These are phyloP conservation scores for Didymella lethalis DNA, from an alignment of 2,329 filamentous ascomycete genomes.

Conservation along the genomic window DNA sequence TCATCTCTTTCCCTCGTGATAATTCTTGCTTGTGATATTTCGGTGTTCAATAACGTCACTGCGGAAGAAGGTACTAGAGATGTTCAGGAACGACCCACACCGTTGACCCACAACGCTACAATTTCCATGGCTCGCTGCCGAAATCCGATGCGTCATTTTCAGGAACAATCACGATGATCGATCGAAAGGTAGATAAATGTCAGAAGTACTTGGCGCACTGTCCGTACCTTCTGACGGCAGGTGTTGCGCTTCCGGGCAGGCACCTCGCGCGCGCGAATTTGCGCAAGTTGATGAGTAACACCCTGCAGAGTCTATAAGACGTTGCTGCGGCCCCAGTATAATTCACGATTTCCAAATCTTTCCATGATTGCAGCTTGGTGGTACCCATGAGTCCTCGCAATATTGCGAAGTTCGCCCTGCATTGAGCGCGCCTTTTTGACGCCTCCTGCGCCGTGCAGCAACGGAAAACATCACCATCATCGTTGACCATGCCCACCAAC, in stretches of 20 bases:
- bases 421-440: neutral
- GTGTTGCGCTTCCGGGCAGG: neutral
- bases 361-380: neutral
- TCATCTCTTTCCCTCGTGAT: conserved; percentile 12
- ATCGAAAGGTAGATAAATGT: neutral
- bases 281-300: conserved; percentile 21
- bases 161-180: conserved; percentile 1
- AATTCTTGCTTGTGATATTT: conserved; percentile 11
- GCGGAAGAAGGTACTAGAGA: neutral
- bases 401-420: neutral
- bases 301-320: conserved; percentile 5
- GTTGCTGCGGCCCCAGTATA: neutral
- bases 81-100: conserved; percentile 18
- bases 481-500: neutral
- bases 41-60: conserved; percentile 11
- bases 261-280: conserved; percentile 13
- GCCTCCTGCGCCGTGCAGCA: neutral
- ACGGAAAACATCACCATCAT: neutral
- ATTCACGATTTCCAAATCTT: neutral
- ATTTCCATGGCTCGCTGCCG: neutral
- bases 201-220: neutral
- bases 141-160: conserved; percentile 1
- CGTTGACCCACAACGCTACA: conserved; percentile 6
- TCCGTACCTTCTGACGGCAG: no score
- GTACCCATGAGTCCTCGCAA: neutral